Conservation (phyloP, 805 yeast species). For the Crinitomyces ghanaensis region DNA sequence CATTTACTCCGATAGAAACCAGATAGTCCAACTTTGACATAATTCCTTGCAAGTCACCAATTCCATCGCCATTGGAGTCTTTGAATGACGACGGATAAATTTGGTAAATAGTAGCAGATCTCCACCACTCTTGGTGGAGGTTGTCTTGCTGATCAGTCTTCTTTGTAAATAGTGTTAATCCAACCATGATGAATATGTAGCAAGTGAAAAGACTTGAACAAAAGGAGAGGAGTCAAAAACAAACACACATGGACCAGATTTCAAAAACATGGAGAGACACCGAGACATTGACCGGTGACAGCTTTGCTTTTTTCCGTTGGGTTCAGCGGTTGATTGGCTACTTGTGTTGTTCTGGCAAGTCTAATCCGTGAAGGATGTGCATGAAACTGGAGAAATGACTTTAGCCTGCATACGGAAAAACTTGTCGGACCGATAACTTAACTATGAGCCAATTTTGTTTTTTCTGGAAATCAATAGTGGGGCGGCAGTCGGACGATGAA, state of each 20-base stretch:
- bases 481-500: too few species aligned
- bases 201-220: neutral
- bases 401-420: too few species aligned
- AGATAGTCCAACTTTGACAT: constrained; percentile 41
- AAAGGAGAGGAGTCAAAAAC: neutral
- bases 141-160: neutral
- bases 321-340: too few species aligned
- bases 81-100: constrained; percentile 52
- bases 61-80: constrained; percentile 49
- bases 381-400: too few species aligned
- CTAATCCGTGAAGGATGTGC: too few species aligned
- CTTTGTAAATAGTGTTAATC: neutral
- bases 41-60: constrained; percentile 47
- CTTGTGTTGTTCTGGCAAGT: too few species aligned
- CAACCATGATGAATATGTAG: neutral
- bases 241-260: neutral
- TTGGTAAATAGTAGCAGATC: constrained; percentile 44
- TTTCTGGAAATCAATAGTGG: too few species aligned
- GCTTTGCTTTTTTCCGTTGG: neutral
- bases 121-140: too few species aligned
- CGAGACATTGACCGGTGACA: neutral
- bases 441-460: too few species aligned
- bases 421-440: too few species aligned
- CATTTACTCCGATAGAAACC: constrained; percentile 38
- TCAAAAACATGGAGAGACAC: neutral